Percentiles rank a stretch among this genome's conserved stretches.
phyloP scores from a whole-genome alignment of 1,284 basidiomycete species.

The Rhodotorula sp. region DNA sequence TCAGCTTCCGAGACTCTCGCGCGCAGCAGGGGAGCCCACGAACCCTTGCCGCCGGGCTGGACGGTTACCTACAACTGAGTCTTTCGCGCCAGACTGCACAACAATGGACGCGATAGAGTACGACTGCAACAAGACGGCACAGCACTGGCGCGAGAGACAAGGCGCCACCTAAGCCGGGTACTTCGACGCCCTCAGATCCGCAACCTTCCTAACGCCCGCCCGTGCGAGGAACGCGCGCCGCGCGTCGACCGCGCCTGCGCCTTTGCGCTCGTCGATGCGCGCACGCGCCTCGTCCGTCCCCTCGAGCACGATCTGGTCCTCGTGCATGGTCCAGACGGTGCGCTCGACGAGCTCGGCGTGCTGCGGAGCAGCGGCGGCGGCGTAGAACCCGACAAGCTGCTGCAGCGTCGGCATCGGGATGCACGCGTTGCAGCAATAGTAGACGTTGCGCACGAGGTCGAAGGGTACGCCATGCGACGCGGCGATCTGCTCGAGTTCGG shows the following conservation, averaged over 20 bases:
- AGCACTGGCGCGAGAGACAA: no score
- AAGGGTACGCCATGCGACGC: not conserved
- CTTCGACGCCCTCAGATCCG: not conserved
- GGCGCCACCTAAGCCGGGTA: not conserved
- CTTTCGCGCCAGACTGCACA: no score
- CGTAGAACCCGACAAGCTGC: not conserved
- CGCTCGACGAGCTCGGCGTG: not conserved
- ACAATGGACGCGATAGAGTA: no score
- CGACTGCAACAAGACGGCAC: not conserved
- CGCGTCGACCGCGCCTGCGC: not conserved
- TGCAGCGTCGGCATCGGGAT: not conserved
- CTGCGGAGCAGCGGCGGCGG: not conserved
- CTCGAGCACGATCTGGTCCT: constrained; percentile 17
- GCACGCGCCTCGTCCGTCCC: constrained; percentile 6
- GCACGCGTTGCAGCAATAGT: constrained; percentile 4
- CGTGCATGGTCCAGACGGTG: constrained; percentile 7
- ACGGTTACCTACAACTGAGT: no score
- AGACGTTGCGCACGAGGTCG: not conserved
- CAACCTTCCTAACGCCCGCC: not conserved
- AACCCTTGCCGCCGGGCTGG: no score
- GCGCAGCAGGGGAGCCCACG: no score
- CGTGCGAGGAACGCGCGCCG: constrained; percentile 1
- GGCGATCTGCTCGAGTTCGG: not conserved
- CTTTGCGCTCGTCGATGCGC: constrained; percentile 2
- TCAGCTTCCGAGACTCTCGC: no score